A percentile compares a stretch with the other conserved stretches of the same genome.
Evolutionary conservation across 106 monocot genomes (phyloP).

Genomic region (Amphibolis antarctica): DNA sequence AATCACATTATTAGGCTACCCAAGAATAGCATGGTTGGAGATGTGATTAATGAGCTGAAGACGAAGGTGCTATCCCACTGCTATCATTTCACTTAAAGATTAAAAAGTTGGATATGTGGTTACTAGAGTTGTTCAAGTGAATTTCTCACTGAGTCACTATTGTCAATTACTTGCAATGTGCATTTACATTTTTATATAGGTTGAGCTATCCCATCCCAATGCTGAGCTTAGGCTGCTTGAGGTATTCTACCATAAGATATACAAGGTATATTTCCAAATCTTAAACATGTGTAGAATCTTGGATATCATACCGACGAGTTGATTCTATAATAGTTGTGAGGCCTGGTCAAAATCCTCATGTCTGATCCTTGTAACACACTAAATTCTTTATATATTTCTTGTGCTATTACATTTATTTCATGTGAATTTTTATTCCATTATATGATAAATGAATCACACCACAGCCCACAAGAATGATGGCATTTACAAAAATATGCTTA

Average conservation of each 20-base stretch:
- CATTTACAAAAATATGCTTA: too few species aligned
- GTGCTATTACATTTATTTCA: too few species aligned
- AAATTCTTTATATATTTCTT: too few species aligned
- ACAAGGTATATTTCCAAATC: conserved; percentile 38
- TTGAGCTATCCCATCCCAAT: conserved; percentile 65
- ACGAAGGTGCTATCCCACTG: conserved; percentile 42
- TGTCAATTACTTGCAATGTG: background rate
- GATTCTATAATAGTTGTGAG: too few species aligned
- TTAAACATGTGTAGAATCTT: background rate
- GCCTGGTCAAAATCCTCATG: too few species aligned
- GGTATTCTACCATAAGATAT: conserved; percentile 81
- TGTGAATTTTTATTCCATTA: too few species aligned
- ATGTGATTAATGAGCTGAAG: conserved; percentile 86
- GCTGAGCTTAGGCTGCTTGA: conserved; percentile 76
- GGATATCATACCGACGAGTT: background rate
- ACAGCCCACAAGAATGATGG: too few species aligned
- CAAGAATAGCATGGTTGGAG: conserved; percentile 87
- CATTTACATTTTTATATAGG: conserved; percentile 26
- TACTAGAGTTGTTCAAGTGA: too few species aligned
- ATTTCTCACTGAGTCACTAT: background rate
- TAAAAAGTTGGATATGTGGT: too few species aligned
- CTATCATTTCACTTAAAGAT: background rate
- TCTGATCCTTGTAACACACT: too few species aligned
- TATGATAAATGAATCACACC: too few species aligned
- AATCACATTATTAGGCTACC: conserved; percentile 84